Percentiles rank a stretch among this genome's conserved stretches.
Conservation (phyloP, 352 stramenopile genomes). For the Pythium guiyangense region DNA sequence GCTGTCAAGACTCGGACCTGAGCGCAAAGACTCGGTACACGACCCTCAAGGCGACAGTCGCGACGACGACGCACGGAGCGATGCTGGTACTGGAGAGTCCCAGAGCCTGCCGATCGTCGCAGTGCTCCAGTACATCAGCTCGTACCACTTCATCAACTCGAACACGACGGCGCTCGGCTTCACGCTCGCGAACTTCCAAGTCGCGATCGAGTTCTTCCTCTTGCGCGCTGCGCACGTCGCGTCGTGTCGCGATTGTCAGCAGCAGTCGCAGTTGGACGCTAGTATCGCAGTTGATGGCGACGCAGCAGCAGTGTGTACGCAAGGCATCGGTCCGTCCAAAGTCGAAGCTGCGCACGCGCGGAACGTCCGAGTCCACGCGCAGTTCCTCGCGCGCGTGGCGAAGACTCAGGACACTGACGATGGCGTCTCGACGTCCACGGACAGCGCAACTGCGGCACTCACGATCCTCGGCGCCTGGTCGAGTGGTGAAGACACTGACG, state of each 20-base stretch:
- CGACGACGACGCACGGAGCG: slow-evolving; percentile 6
- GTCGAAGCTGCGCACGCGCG: slow-evolving; percentile 1
- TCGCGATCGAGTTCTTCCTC: slow-evolving; percentile 74
- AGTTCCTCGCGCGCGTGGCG: background rate
- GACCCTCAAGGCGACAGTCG: too few species aligned
- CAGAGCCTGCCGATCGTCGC: slow-evolving; percentile 42
- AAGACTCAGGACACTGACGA: too few species aligned
- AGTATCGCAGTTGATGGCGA: too few species aligned
- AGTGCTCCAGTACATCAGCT: slow-evolving; percentile 63
- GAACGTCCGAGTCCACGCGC: background rate
- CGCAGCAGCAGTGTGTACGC: background rate
- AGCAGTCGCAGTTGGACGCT: too few species aligned
- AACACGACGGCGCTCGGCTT: slow-evolving; percentile 76
- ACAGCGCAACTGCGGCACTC: too few species aligned
- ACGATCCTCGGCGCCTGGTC: too few species aligned
- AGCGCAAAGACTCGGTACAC: too few species aligned
- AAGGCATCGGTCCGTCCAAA: slow-evolving; percentile 7
- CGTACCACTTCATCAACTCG: slow-evolving; percentile 85
- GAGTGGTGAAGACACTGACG: too few species aligned
- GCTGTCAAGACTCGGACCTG: too few species aligned
- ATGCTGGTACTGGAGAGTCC: background rate
- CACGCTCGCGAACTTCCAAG: slow-evolving; percentile 77
- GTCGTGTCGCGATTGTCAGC: slow-evolving; percentile 16
- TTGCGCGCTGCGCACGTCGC: slow-evolving; percentile 28
- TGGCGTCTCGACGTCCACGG: too few species aligned